phyloP scores from a whole-genome alignment of 2,329 filamentous ascomycete genomes.

The Cytospora piceae region DNA sequence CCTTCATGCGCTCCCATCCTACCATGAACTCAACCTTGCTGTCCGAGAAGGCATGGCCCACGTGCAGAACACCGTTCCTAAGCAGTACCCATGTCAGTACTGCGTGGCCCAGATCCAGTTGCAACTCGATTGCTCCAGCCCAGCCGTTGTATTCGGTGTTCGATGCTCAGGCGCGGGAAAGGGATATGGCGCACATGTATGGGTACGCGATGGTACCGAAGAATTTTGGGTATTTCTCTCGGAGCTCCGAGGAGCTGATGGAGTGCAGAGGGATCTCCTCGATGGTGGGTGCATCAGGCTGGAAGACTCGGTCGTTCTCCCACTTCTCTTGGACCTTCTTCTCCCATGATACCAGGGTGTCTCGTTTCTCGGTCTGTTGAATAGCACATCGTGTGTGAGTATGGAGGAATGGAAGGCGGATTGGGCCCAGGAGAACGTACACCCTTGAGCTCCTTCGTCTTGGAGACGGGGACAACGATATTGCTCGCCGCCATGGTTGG shows the following conservation, averaged over 20 bases:
- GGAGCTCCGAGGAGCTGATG: slow-evolving; percentile 74
- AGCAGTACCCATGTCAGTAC: slow-evolving; percentile 40
- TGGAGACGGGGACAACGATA: slow-evolving; percentile 57
- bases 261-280: slow-evolving; percentile 72
- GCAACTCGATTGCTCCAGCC: neutral
- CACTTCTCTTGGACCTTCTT: slow-evolving; percentile 91
- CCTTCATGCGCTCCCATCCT: slow-evolving; percentile 87
- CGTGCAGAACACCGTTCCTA: slow-evolving; percentile 88
- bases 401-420: neutral
- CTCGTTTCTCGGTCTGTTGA: slow-evolving; percentile 79
- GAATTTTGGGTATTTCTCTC: slow-evolving; percentile 85
- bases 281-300: slow-evolving; percentile 80
- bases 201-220: slow-evolving; percentile 66
- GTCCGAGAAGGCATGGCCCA: slow-evolving; percentile 89
- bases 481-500: slow-evolving; percentile 55
- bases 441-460: slow-evolving; percentile 65
- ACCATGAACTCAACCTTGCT: slow-evolving; percentile 92
- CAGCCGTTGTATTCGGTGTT: neutral
- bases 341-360: slow-evolving; percentile 79
- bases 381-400: slow-evolving; percentile 34
- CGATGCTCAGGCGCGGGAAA: neutral
- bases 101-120: neutral
- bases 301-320: slow-evolving; percentile 77
- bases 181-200: slow-evolving; percentile 37
- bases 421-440: slow-evolving; percentile 41